Base-by-base conservation (phyloP, 2,329 filamentous ascomycete species). In the Diaporthe citrichinensis region DNA sequence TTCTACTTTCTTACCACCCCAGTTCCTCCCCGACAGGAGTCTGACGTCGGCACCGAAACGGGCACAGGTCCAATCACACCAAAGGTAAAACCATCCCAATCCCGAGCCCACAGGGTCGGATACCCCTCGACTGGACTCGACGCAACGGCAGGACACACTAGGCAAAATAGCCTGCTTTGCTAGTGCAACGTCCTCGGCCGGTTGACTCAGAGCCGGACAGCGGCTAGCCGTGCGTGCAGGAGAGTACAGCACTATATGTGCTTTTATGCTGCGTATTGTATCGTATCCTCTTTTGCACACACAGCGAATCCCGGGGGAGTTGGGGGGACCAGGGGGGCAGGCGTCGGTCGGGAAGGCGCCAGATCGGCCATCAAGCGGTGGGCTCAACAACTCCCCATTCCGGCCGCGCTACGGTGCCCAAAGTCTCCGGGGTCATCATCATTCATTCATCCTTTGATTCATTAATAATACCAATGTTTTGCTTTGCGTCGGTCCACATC, bases 381-480 rank as follows among this genome's bases (percentile, higher is more conserved):
- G 53, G 41, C 55, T 72, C 69, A 39, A 59, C 71, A 57, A 61
- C 71, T 65, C 46, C 71, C 71, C 58, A 55, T 57, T 65, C 49
- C 71, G 71, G 58, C 58, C 34, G 53, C 71, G 71, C 71, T 73
- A 73, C 65, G 46, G 46, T 12, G 46, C 31, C 34, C 34, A 69
- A 69, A 41, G 23, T 51, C 46, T 31, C 65, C 34, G 6, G 65
- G 65, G 65, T 69, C 65, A 69, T 69, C 65, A 69, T 55, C 65
- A 51, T 41, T 31, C 65, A 69, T 49, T 41, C 65, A 55, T 15
- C 65, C 34, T 69, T 55, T 69, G 46, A 39, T 20, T 41, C 46
- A 73, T 73, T 73, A 73, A 65, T 73, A 73, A 73, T 73, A 57
- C 71, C 49, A 23, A 65, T 36, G 31, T 73, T 73, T 55, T 41